Evolutionary conservation across 1,284 basidiomycete species (phyloP).

Genomic region (Porogramme epimiltina): DNA sequence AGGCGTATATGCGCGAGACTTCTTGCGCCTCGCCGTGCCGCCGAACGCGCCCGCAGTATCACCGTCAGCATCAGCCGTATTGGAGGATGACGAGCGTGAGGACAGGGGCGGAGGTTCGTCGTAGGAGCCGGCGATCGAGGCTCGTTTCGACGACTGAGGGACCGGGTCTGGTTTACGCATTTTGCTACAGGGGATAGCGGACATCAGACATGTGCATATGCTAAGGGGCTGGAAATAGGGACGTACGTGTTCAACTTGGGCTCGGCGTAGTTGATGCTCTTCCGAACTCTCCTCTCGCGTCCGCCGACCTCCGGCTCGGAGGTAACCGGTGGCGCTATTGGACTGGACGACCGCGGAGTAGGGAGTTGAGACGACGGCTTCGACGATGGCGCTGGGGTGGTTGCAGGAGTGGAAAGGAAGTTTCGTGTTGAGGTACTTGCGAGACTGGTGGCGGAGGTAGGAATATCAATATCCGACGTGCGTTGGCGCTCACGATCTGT

Average conservation of each 20-base stretch:
- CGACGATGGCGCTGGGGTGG: conserved; percentile 37
- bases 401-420: conserved; percentile 42
- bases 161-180: conserved; percentile 83
- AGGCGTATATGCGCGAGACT: conserved; percentile 46
- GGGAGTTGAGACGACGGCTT: conserved; percentile 37
- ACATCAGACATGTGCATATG: not conserved
- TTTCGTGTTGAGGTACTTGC: conserved; percentile 38
- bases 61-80: conserved; percentile 14
- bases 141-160: conserved; percentile 39
- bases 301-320: conserved; percentile 43
- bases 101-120: conserved; percentile 17
- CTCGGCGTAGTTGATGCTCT: conserved; percentile 87
- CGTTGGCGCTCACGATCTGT: conserved; percentile 43
- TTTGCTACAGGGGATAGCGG: conserved; percentile 54
- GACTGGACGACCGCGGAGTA: conserved; percentile 52
- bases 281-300: conserved; percentile 73
- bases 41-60: conserved; percentile 15
- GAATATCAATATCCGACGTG: conserved; percentile 40
- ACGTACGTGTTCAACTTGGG: conserved; percentile 88
- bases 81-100: conserved; percentile 23
- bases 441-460: conserved; percentile 35
- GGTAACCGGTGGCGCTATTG: conserved; percentile 38
- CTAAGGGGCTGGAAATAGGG: not conserved
- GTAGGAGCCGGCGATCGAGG: conserved; percentile 14
- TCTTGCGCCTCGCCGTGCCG: conserved; percentile 47